Evolutionary conservation across 139 green algal species (phyloP).

Genomic region (Haematococcus sp.): DNA sequence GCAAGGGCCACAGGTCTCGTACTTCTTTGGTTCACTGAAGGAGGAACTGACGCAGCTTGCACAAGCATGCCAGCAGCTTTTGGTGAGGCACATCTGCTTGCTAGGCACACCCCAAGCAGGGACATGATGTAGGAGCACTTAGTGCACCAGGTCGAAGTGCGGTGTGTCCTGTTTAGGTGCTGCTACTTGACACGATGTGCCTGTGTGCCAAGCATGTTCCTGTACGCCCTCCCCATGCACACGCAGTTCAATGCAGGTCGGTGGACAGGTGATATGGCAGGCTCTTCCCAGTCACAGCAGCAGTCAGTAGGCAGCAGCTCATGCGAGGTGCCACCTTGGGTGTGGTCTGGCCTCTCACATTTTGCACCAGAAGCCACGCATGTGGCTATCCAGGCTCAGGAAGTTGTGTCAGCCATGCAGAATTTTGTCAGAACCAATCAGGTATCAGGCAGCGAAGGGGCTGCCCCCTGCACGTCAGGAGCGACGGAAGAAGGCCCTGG

Average conservation of each 20-base stretch:
- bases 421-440: neutral
- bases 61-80: slow-evolving; percentile 1
- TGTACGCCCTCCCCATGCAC: neutral
- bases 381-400: neutral
- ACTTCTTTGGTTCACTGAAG: neutral
- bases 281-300: neutral
- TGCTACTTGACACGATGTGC: too few species aligned
- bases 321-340: neutral
- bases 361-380: neutral
- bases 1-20: too few species aligned
- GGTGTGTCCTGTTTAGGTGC: too few species aligned
- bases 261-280: neutral
- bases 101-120: neutral
- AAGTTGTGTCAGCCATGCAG: slow-evolving; percentile 8
- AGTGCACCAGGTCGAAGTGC: too few species aligned
- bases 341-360: slow-evolving; percentile 2
- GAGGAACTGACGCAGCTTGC: neutral
- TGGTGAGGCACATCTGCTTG: neutral
- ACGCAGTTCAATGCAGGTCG: neutral
- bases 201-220: too few species aligned
- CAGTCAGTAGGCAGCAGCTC: neutral
- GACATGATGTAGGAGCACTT: too few species aligned
- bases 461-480: too few species aligned
- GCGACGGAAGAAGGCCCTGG: too few species aligned
- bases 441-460: too few species aligned